Evolutionary conservation across 2,329 filamentous ascomycete genomes (phyloP).

Genomic region (Gaeumannomyces tritici): DNA sequence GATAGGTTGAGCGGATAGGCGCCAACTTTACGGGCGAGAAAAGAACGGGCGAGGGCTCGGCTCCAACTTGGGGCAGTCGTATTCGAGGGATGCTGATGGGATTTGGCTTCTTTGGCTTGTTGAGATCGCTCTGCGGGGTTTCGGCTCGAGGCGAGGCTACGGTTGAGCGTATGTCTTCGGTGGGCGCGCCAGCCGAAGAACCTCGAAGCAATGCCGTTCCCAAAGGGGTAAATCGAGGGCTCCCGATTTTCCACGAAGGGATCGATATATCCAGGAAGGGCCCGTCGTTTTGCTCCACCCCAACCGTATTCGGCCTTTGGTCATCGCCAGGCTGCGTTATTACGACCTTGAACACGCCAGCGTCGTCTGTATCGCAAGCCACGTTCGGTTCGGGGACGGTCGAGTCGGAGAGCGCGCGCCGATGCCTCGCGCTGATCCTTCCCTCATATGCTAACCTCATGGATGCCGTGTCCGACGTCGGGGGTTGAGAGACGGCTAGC

Average conservation of each 20-base stretch:
- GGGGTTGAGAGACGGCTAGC: slow-evolving; percentile 32
- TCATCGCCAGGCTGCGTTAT: slow-evolving; percentile 63
- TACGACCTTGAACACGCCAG: slow-evolving; percentile 67
- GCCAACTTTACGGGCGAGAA: slow-evolving; percentile 30
- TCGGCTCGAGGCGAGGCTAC: slow-evolving; percentile 37
- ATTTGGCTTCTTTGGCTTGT: slow-evolving; percentile 25
- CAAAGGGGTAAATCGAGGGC: slow-evolving; percentile 66
- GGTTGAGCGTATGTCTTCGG: slow-evolving; percentile 61
- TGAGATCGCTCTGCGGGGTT: slow-evolving; percentile 23
- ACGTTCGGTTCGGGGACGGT: slow-evolving; percentile 56
- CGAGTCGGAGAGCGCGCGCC: slow-evolving; percentile 67
- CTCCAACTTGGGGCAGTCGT: slow-evolving; percentile 16
- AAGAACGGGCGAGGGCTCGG: slow-evolving; percentile 18
- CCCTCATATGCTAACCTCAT: slow-evolving; percentile 22
- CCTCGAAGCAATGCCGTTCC: slow-evolving; percentile 71
- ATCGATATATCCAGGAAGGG: slow-evolving; percentile 59
- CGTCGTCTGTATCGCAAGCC: slow-evolving; percentile 44
- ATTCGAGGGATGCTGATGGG: slow-evolving; percentile 26
- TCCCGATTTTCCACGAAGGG: slow-evolving; percentile 75
- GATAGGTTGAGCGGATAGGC: slow-evolving; percentile 33
- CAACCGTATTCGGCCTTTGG: slow-evolving; percentile 50
- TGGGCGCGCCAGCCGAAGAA: slow-evolving; percentile 64
- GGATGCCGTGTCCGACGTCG: slow-evolving; percentile 23
- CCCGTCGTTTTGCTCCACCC: slow-evolving; percentile 44
- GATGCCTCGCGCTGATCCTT: slow-evolving; percentile 28